phyloP scores from a whole-genome alignment of 1,139 yeast genomes.

The Wickerhamiella infanticola region DNA sequence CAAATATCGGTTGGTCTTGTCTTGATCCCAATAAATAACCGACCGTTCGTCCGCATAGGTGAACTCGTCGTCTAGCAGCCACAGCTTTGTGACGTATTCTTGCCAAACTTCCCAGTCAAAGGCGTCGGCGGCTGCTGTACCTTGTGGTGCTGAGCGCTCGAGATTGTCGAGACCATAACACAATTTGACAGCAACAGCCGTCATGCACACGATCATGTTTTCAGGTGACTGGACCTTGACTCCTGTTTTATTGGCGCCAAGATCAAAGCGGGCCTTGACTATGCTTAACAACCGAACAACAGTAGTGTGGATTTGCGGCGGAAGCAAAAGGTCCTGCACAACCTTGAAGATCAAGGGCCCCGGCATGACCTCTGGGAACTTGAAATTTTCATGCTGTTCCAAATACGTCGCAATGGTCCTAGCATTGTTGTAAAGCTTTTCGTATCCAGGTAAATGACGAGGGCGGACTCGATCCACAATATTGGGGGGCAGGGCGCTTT shows the following conservation, averaged over 20 bases:
- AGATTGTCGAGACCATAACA: constrained; percentile 23
- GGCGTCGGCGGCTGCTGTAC: constrained; percentile 14
- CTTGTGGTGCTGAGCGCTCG: constrained; percentile 8
- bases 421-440: neutral
- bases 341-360: constrained; percentile 19
- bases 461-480: neutral
- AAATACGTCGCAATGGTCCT: neutral
- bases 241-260: neutral
- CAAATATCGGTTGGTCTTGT: constrained; percentile 18
- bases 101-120: constrained; percentile 24
- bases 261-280: constrained; percentile 1
- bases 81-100: constrained; percentile 20
- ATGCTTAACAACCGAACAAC: constrained; percentile 10
- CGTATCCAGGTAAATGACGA: neutral
- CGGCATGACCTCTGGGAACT: constrained; percentile 15
- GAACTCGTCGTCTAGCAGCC: constrained; percentile 20
- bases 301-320: constrained; percentile 22
- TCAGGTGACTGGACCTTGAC: constrained; percentile 3
- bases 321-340: constrained; percentile 21
- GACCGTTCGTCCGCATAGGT: constrained; percentile 18
- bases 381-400: constrained; percentile 4
- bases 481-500: neutral
- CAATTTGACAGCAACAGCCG: constrained; percentile 20
- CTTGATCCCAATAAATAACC: constrained; percentile 19
- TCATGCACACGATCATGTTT: constrained; percentile 5